These are phyloP conservation scores for Panaeolus cyanescens DNA, from an alignment of 768 basidiomycete genomes.

Conservation along the genomic window DNA sequence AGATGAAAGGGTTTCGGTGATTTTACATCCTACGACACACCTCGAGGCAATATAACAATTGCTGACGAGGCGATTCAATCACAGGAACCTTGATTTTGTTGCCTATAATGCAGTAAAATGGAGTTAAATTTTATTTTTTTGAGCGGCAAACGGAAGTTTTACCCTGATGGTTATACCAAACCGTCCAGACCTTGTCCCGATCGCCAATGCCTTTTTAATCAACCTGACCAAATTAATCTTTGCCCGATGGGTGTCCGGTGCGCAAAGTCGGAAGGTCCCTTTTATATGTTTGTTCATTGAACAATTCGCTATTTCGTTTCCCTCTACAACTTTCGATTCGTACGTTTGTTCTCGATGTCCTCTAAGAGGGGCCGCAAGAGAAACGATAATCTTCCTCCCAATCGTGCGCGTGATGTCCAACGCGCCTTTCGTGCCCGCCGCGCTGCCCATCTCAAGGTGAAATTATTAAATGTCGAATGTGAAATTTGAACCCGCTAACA, in stretches of 20 bases:
- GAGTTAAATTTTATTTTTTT: background rate
- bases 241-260: slow-evolving; percentile 24
- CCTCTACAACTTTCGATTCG: slow-evolving; percentile 21
- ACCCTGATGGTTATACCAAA: background rate
- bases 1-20: slow-evolving; percentile 2
- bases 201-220: slow-evolving; percentile 24
- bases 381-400: slow-evolving; percentile 78
- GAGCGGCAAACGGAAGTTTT: background rate
- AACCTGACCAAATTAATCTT: slow-evolving; percentile 27
- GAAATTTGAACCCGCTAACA: slow-evolving; percentile 41
- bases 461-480: slow-evolving; percentile 45
- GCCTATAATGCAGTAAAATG: background rate
- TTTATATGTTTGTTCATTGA: slow-evolving; percentile 39
- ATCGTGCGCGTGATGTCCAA: slow-evolving; percentile 86
- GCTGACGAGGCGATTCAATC: background rate
- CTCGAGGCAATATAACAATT: background rate
- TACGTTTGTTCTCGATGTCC: slow-evolving; percentile 54
- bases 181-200: slow-evolving; percentile 11
- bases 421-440: slow-evolving; percentile 87
- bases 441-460: slow-evolving; percentile 74
- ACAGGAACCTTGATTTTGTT: background rate
- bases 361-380: slow-evolving; percentile 87
- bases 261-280: slow-evolving; percentile 32
- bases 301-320: background rate
- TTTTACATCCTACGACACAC: background rate